Evolutionary conservation across 768 basidiomycete genomes (phyloP), one percentile per base, ranked within the genome.

Genomic region (Hericium rajendrae): DNA sequence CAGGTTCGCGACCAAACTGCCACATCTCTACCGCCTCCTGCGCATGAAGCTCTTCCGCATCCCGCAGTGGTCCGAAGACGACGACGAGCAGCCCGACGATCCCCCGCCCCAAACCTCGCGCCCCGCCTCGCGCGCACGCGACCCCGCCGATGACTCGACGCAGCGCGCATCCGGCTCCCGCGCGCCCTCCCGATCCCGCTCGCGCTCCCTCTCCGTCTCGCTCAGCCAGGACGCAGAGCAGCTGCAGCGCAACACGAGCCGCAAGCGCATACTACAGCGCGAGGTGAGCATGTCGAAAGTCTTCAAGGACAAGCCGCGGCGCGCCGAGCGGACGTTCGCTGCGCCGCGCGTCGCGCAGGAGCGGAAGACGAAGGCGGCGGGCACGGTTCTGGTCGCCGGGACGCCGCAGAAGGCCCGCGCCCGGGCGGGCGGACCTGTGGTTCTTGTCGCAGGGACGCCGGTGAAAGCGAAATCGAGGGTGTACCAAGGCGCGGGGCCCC

Each of bases 271-370:
- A 0, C 69, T 88, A 16, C 82, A 76, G 57, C 77, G 85, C 37
- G 86, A 90, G 66, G 75, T 89, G 60, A 89, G 85, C 70, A 91
- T 90, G 88, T 82, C 83, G 5, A 32, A 32, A 32, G 78, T 71
- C 20, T 88, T 88, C 71, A 87, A 82, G 64, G 71, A 72, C 24
- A 75, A 75, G 49, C 70, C 46, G n/a, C 59, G 53, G 22, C 48
- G 38, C 15, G 54, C 10, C 10, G 18, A 59, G 24, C 40, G 22
- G 22, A 22, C 22, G 22, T 22, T 22, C 22, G n/a, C 56, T 60
- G 4, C 66, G 54, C 54, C 49, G 28, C 20, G 20, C 41, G 49
- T 6, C 20, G 11, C 51, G 56, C 69, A 59, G 41, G 57, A 58
- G 56, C 62, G 55, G 64, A 49, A 57, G 8, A 8, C 28, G 28